These are phyloP conservation scores for Chalaropsis ovoidea DNA, from an alignment of 2,329 filamentous ascomycete species.

Conservation along the genomic window DNA sequence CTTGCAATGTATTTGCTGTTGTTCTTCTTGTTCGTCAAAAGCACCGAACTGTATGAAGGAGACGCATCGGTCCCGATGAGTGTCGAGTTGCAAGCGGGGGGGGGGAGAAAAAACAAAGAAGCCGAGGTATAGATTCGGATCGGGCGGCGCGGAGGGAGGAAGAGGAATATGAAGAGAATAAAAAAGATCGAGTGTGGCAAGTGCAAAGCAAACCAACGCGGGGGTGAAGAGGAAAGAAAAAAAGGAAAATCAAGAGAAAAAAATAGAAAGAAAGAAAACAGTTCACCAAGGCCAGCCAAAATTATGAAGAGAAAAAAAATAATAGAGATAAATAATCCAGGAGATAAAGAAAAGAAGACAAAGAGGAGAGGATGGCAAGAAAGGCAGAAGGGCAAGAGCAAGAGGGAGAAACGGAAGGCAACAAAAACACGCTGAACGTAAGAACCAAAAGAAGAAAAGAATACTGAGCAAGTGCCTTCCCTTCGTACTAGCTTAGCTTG, in stretches of 20 bases:
- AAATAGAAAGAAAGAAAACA: too few species aligned
- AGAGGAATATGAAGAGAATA: neutral
- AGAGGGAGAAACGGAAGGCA: neutral
- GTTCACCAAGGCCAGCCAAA: neutral
- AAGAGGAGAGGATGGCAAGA: neutral
- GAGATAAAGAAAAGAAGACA: neutral
- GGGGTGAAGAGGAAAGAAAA: neutral
- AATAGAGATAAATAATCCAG: neutral
- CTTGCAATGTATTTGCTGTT: neutral
- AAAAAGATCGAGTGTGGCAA: neutral
- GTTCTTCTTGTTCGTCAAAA: neutral
- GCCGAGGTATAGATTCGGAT: neutral
- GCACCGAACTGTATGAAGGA: neutral
- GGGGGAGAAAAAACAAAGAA: neutral
- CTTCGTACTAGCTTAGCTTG: too few species aligned
- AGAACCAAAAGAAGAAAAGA: neutral
- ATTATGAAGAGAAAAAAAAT: neutral
- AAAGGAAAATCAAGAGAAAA: neutral
- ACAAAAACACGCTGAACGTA: neutral
- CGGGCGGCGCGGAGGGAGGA: neutral
- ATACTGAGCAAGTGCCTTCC: neutral
- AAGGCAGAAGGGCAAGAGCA: neutral
- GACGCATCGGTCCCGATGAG: neutral
- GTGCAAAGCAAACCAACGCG: conserved; percentile 6
- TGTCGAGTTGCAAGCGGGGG: neutral